phyloP scores from a whole-genome alignment of 192 early-diverging fungal genomes.

The Coemansia sp. region DNA sequence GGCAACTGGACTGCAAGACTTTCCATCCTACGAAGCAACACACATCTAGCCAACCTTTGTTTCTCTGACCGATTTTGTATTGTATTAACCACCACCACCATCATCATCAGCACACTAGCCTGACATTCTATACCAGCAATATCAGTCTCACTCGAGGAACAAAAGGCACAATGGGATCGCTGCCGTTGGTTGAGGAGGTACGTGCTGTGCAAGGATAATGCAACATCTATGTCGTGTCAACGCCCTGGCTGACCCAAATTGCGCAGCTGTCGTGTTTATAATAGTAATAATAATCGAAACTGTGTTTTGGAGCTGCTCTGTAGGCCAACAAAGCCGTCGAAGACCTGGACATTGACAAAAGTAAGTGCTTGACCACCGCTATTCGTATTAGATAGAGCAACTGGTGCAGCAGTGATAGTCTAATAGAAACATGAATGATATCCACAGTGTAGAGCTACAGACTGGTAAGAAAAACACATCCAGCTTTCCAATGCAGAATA shows the following conservation, averaged over 20 bases:
- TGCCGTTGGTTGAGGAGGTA: not conserved
- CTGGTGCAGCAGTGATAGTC: not conserved
- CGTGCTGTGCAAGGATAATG: not conserved
- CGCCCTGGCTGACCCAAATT: not conserved
- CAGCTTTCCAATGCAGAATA: slow-evolving; percentile 44
- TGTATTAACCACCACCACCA: not conserved
- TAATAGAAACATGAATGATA: not conserved
- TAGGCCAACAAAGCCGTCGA: not conserved
- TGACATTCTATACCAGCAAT: not conserved
- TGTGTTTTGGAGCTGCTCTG: not conserved
- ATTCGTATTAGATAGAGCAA: not conserved
- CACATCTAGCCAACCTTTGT: too few relatives aligned
- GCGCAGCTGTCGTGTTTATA: not conserved
- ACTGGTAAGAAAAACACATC: not conserved
- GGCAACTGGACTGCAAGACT: too few relatives aligned
- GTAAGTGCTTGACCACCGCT: not conserved
- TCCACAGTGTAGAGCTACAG: not conserved
- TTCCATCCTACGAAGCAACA: too few relatives aligned
- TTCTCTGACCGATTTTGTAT: too few relatives aligned
- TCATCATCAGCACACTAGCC: not conserved
- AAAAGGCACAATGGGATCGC: not conserved
- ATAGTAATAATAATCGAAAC: not conserved
- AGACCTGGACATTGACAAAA: not conserved
- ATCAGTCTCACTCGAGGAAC: not conserved
- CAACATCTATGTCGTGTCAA: not conserved